Evolutionary conservation across 345 rosid species (phyloP), one percentile per base, ranked within the genome.

Genomic region (Eucalyptus camaldulensis): DNA sequence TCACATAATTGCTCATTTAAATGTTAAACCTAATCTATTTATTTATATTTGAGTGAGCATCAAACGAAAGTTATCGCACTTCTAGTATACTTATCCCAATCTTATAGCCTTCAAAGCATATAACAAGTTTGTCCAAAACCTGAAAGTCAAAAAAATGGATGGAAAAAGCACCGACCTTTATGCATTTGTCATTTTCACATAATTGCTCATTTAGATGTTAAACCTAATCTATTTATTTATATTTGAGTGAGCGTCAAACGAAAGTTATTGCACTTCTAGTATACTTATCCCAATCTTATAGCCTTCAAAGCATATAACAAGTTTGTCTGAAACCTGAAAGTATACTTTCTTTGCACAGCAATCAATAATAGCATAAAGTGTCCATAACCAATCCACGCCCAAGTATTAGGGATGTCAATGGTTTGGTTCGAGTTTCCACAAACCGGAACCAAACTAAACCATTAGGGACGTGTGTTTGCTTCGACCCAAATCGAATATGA

Each of bases 31-130:
- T 54, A 54, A 54, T 21, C 60, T 8, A 54, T 19, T 54, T 54
- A 54, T 54, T 21, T 54, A 54, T 54, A 8, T 21, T 54, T 54
- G 60, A 54, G 5, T 4, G 2, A 19, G 58, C 3, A 1, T 54
- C 10, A 54, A 54, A 54, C 0, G 2, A 54, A 54, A 21, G 8
- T 21, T 54, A 54, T 54, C 0, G 1, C 25, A 54, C 2, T 21
- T 54, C 1, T 8, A 54, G 0, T 21, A 9, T 54, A 21, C 5
- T 54, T 54, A 54, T 54, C 4, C 2, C n/a, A 24, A 56, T 56
- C 62, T 56, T 56, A 21, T 67, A 67, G 22, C 80, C 43, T 67
- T 15, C 43, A 31, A 67, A 31, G 9, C 22, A 31, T 17, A 31
- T 31, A 17, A 37, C 43, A 15, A 9, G 43, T 33, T 67, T 67